These are phyloP conservation scores for Hordeum marinum DNA, from an alignment of 176 grass and related monocot genomes.

Conservation along the genomic window DNA sequence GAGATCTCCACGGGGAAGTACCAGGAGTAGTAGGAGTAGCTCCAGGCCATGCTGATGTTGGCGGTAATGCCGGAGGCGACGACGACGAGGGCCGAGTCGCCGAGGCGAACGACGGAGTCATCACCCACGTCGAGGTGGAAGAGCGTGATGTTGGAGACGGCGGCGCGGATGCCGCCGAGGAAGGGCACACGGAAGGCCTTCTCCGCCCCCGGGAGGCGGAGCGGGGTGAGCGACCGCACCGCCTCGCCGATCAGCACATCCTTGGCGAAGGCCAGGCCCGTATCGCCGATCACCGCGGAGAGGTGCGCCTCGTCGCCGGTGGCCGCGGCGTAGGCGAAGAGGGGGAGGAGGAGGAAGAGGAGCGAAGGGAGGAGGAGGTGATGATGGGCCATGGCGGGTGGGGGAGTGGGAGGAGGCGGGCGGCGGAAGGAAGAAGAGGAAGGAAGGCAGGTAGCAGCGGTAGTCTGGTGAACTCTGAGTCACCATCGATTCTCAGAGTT, in stretches of 20 bases:
- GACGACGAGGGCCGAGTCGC: conserved; percentile 47
- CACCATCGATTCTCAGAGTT: background rate
- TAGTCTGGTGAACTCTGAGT: background rate
- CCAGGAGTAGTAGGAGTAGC: conserved; percentile 69
- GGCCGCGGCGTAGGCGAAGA: background rate
- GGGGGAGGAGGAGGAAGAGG: conserved; percentile 11
- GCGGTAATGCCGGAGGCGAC: conserved; percentile 64
- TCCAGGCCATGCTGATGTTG: conserved; percentile 75
- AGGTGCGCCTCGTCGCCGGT: conserved; percentile 31
- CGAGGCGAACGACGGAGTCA: conserved; percentile 47
- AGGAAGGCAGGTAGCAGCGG: background rate
- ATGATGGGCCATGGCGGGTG: conserved; percentile 28
- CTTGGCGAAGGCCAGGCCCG: conserved; percentile 68
- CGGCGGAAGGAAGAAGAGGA: conserved; percentile 3
- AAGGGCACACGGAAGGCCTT: conserved; percentile 60
- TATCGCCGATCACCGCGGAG: conserved; percentile 53
- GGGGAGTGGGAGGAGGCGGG: background rate
- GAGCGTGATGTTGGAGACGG: conserved; percentile 63
- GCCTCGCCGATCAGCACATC: conserved; percentile 63
- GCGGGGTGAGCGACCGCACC: conserved; percentile 59
- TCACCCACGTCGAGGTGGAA: conserved; percentile 56
- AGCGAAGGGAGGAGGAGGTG: background rate
- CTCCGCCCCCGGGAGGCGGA: conserved; percentile 60
- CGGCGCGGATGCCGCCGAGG: conserved; percentile 45
- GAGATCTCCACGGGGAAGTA: conserved; percentile 46